Conservation (phyloP, 257 asterid species). For the Knoxia roxburghii region DNA sequence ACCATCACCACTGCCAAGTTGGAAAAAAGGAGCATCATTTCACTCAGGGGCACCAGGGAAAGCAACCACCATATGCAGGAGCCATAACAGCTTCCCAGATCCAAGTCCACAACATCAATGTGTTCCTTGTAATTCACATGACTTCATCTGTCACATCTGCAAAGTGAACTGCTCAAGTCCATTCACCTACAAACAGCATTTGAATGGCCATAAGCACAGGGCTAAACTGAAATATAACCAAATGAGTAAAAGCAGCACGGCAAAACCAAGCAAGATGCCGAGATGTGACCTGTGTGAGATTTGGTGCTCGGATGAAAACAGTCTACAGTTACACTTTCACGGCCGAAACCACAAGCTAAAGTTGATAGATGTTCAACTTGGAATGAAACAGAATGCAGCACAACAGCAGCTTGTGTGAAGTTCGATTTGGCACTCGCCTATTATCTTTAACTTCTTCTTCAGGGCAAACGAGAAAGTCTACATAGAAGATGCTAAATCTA, state of each 20-base stretch:
- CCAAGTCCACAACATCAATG: not conserved
- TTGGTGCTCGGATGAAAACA: constrained; percentile 33
- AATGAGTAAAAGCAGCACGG: constrained; percentile 8
- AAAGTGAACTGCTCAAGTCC: constrained; percentile 36
- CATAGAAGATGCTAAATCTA: too few species aligned
- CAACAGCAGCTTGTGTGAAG: too few species aligned
- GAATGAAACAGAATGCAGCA: too few species aligned
- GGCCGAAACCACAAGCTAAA: constrained; percentile 70
- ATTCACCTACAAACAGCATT: constrained; percentile 30
- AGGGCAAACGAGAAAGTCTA: too few species aligned
- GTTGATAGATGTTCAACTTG: too few species aligned
- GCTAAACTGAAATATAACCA: constrained; percentile 27
- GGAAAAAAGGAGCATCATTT: not conserved
- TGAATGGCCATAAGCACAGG: constrained; percentile 50
- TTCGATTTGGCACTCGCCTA: too few species aligned
- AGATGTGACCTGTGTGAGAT: constrained; percentile 42
- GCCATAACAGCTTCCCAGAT: not conserved
- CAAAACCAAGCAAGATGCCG: constrained; percentile 1
- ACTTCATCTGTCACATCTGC: constrained; percentile 36
- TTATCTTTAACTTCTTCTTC: too few species aligned
- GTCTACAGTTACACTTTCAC: constrained; percentile 31
- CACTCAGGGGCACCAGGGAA: constrained; percentile 15
- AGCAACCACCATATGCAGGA: constrained; percentile 7
- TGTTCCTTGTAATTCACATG: too few species aligned
- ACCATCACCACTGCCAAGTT: not conserved